These are phyloP conservation scores for Conticribra guillardii DNA, from an alignment of 108 stramenopile species.

Conservation along the genomic window DNA sequence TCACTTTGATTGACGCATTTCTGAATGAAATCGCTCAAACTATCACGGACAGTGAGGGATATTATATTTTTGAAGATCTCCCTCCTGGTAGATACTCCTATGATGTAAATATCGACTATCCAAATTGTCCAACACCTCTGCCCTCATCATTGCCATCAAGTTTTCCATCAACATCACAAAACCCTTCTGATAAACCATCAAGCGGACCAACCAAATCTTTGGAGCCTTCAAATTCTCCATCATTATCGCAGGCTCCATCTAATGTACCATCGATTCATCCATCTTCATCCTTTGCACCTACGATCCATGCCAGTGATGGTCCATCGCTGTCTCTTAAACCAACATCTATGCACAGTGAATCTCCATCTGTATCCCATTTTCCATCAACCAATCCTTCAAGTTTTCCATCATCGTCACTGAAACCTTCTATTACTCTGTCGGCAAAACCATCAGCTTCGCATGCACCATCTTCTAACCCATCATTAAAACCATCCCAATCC, in stretches of 20 bases:
- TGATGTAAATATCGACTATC: neutral
- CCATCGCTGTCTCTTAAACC: neutral
- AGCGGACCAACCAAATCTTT: neutral
- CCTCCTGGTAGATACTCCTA: slow-evolving; percentile 6
- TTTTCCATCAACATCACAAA: neutral
- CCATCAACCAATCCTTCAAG: neutral
- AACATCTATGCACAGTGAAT: neutral
- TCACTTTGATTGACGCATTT: too few species aligned
- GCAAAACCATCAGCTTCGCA: too few species aligned
- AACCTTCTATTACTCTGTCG: slow-evolving; percentile 1
- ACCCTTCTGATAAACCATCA: neutral
- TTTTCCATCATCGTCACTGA: neutral
- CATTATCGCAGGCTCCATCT: neutral
- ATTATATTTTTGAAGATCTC: slow-evolving; percentile 5
- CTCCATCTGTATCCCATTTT: neutral
- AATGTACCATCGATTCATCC: neutral
- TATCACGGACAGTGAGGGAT: slow-evolving; percentile 11
- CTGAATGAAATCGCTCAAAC: too few species aligned
- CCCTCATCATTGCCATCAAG: neutral
- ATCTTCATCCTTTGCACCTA: neutral
- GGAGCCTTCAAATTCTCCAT: neutral
- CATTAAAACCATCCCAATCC: neutral
- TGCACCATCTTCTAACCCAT: neutral
- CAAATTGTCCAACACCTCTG: neutral
- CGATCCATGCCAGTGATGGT: too few species aligned